Evolutionary conservation across 495 filamentous ascomycete genomes (phyloP).

Genomic region (Friedmanniomyces simplex): DNA sequence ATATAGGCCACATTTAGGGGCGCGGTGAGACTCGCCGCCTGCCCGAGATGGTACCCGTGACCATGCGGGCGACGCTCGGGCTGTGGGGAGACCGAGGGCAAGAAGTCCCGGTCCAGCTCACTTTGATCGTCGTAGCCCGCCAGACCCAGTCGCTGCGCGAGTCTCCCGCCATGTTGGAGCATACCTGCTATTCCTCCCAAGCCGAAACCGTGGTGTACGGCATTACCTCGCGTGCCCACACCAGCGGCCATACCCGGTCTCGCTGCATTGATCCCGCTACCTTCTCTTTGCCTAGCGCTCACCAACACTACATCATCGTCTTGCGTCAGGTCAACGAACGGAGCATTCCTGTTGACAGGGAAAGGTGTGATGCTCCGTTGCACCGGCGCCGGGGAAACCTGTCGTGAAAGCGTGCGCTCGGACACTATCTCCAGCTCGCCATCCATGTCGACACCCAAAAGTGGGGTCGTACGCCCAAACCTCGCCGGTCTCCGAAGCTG

Average conservation of each 20-base stretch:
- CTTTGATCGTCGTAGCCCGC: not conserved
- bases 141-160: constrained; percentile 8
- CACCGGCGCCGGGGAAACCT: not conserved
- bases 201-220: not conserved
- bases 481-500: constrained; percentile 4
- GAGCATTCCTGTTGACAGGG: not conserved
- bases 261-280: constrained; percentile 6
- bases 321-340: constrained; percentile 19
- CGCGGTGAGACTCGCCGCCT: not conserved
- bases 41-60: not conserved
- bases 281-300: constrained; percentile 1
- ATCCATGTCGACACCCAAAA: not conserved
- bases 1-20: not conserved
- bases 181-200: constrained; percentile 6
- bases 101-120: too few species aligned
- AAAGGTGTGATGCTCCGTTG: constrained; percentile 11
- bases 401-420: constrained; percentile 10
- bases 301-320: constrained; percentile 18
- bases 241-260: constrained; percentile 6
- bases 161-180: constrained; percentile 3
- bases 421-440: constrained; percentile 17
- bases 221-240: constrained; percentile 2
- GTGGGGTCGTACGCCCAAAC: not conserved
- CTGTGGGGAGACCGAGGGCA: too few species aligned
- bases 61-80: not conserved